Base-by-base conservation (phyloP, 2,329 filamentous ascomycete genomes). In the Chalara sp. region DNA sequence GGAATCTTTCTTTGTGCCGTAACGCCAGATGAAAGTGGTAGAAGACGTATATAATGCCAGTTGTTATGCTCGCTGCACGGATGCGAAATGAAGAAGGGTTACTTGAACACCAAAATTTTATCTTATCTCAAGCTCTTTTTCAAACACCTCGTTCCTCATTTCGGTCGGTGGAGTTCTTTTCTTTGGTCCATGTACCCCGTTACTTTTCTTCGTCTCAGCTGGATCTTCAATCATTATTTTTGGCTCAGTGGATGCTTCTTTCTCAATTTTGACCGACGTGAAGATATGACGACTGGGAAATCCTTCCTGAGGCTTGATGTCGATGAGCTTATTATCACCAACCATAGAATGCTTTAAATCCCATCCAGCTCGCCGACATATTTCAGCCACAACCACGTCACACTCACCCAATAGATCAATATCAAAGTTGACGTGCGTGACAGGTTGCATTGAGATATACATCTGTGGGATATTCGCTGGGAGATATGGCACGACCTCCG, bases 361-460 rank as follows among this genome's bases (percentile, higher is more conserved):
- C 93, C 93, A 97, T 3, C 85, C 86, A 1, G 88, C 83, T 10
- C 88, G 81, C 43, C 84, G 80, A 65, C 88, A 92, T 48, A 99
- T 78, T 71, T 97, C 92, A 1, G 86, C 79, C 11, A 97, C 87
- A 6, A 97, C 84, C 40, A 90, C 79, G 65, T 99, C 93, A 69
- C 92, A 96, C 66, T 96, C 89, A 35, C 93, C 93, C n/a, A 97
- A 76, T 50, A 99, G 78, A 66, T 96, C 91, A 59, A 99, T 89
- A 68, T 99, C 93, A 61, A 99, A 97, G 66, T 95, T 89, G 66
- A 95, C 87, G 68, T 97, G 92, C 35, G 76, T 77, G 50, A 96
- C 88, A 3, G 89, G 85, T 72, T 87, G 86, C 58, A 88, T 82
- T 13, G 86, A 91, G 60, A 96, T 89, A 70, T 93, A 95, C 56